These are phyloP conservation scores for Gossypium thurberi DNA, from an alignment of 345 rosid species.

Conservation along the genomic window DNA sequence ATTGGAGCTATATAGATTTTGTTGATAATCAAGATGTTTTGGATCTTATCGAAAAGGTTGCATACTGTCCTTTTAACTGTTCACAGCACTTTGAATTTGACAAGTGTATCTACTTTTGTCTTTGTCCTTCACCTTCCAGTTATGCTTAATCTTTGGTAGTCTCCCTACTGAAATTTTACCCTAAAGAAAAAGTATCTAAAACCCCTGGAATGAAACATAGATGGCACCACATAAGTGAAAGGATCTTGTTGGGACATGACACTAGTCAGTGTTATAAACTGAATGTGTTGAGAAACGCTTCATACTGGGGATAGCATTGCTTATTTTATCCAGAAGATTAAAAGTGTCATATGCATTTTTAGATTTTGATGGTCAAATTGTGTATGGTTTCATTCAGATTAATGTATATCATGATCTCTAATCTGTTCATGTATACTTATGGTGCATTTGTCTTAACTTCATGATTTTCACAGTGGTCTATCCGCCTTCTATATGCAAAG, in stretches of 20 bases:
- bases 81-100: not conserved
- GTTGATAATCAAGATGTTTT: constrained; percentile 85
- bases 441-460: not conserved
- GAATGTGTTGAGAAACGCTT: not conserved
- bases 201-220: not conserved
- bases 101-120: not conserved
- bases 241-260: not conserved
- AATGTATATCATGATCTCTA: not conserved
- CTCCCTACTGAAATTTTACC: not conserved
- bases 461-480: not conserved
- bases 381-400: not conserved
- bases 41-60: constrained; percentile 90
- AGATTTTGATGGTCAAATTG: not conserved
- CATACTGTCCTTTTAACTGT: constrained; percentile 8
- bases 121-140: constrained; percentile 6
- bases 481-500: not conserved
- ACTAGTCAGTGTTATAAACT: not conserved
- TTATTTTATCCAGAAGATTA: not conserved
- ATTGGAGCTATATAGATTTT: constrained; percentile 84
- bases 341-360: not conserved
- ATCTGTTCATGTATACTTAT: not conserved
- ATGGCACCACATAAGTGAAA: not conserved
- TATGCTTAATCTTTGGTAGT: constrained; percentile 3
- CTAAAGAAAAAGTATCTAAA: not conserved
- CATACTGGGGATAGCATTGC: not conserved